Base-by-base conservation (phyloP, 208 protist species). In the Trypanosoma avium region DNA sequence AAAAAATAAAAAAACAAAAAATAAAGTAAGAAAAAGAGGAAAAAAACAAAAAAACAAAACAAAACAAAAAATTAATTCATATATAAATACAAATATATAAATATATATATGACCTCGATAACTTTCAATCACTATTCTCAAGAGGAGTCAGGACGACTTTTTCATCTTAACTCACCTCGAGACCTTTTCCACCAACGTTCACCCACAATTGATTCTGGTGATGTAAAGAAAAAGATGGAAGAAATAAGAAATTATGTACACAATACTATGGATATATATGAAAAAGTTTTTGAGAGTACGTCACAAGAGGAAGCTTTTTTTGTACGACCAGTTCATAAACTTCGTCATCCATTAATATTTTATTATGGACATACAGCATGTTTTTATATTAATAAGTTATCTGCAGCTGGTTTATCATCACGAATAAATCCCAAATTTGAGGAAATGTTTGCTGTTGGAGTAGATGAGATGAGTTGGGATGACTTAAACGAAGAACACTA, bases 391-490 rank as follows among this genome's bases (percentile, higher is more conserved):
- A 98, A 98, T 79, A 98, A 98, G 81, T 72, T 98, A 19, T 86
- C 81, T 42, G 70, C 93, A 12, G 92, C 92, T 19, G 91, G 90
- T 36, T 60, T 96, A 33, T 93, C 74, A 49, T 71, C 72, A 38
- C 88, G 78, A 43, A 87, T 98, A 66, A 82, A 97, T 64, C 82
- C 86, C 10, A 27, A 65, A 19, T 82, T 96, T 49, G 96, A 98
- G 75, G 80, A 92, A 46, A 90, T 97, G 77, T 97, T 97, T 61
- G 96, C 93, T 43, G 92, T 96, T 33, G 97, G 97, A 48, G 97
- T 99, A 4, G 97, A 99, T 74, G 97, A 99, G 75, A 98, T 98
- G 97, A 95, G 81, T 56, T 98, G 96, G 96, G 97, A 99, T 70
- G 95, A 98, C 73, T 74, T 98, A 21, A 92, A 89, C 45, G 78